phyloP scores from a whole-genome alignment of 1,284 basidiomycete genomes.

The Naganishia liquefaciens region DNA sequence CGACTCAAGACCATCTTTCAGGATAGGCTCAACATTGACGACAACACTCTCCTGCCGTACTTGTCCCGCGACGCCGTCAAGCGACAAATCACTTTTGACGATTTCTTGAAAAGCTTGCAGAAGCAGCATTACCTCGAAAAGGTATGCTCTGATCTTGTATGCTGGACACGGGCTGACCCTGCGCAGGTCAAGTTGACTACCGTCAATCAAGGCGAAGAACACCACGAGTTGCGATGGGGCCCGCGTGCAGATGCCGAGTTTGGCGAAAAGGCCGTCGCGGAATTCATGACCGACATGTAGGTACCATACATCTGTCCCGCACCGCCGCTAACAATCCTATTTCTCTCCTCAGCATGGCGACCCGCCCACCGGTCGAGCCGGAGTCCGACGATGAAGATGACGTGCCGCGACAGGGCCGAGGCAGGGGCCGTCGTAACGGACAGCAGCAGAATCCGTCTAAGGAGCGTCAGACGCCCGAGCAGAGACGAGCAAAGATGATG shows the following conservation, averaged over 20 bases:
- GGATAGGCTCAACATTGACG: slow-evolving; percentile 23
- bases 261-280: slow-evolving; percentile 46
- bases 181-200: slow-evolving; percentile 15
- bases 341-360: slow-evolving; percentile 2
- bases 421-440: slow-evolving; percentile 25
- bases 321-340: background rate
- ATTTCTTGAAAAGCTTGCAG: slow-evolving; percentile 47
- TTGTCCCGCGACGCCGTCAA: slow-evolving; percentile 32
- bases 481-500: slow-evolving; percentile 39
- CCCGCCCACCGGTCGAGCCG: background rate
- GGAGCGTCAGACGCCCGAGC: slow-evolving; percentile 20
- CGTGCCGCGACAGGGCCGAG: slow-evolving; percentile 34
- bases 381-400: slow-evolving; percentile 36
- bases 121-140: slow-evolving; percentile 51
- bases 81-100: slow-evolving; percentile 46
- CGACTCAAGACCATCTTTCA: slow-evolving; percentile 8
- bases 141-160: slow-evolving; percentile 11
- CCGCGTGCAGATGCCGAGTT: slow-evolving; percentile 49
- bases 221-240: slow-evolving; percentile 51
- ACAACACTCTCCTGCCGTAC: slow-evolving; percentile 19
- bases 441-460: slow-evolving; percentile 19
- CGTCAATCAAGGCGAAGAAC: slow-evolving; percentile 24
- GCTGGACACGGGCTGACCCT: background rate
- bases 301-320: slow-evolving; percentile 22
- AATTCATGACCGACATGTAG: slow-evolving; percentile 49